These are phyloP conservation scores for Fomitopsis serialis DNA, from an alignment of 768 basidiomycete species.

Conservation along the genomic window DNA sequence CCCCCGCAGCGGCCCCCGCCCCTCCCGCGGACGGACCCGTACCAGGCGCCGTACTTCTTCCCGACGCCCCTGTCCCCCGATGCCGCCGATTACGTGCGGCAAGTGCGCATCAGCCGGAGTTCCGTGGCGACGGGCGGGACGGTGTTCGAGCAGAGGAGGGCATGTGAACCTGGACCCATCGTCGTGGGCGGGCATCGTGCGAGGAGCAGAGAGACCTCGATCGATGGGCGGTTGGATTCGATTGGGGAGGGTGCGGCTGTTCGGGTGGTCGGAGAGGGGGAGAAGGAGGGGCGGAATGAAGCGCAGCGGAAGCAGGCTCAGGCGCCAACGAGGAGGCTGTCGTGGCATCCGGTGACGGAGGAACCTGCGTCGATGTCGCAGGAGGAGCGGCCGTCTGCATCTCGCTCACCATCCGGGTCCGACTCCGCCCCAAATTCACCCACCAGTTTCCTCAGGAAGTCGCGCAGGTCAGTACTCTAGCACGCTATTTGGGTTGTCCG, in stretches of 20 bases:
- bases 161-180: neutral
- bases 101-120: slow-evolving; percentile 4
- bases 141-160: neutral
- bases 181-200: no score
- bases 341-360: neutral
- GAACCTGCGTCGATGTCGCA: neutral
- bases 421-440: neutral
- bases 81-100: slow-evolving; percentile 26
- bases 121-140: neutral
- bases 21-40: slow-evolving; percentile 47
- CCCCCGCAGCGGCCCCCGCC: neutral
- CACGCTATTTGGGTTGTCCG: no score
- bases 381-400: neutral
- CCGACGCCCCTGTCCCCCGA: slow-evolving; percentile 39
- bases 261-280: neutral
- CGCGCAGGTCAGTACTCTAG: neutral
- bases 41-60: slow-evolving; percentile 60
- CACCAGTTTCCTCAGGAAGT: neutral
- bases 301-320: neutral
- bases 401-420: neutral
- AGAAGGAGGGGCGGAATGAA: neutral
- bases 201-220: no score
- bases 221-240: neutral
- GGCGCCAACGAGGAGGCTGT: neutral
- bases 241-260: neutral